These are phyloP conservation scores for Aspergillus sparsus DNA, from an alignment of 495 filamentous ascomycete genomes.

Conservation along the genomic window DNA sequence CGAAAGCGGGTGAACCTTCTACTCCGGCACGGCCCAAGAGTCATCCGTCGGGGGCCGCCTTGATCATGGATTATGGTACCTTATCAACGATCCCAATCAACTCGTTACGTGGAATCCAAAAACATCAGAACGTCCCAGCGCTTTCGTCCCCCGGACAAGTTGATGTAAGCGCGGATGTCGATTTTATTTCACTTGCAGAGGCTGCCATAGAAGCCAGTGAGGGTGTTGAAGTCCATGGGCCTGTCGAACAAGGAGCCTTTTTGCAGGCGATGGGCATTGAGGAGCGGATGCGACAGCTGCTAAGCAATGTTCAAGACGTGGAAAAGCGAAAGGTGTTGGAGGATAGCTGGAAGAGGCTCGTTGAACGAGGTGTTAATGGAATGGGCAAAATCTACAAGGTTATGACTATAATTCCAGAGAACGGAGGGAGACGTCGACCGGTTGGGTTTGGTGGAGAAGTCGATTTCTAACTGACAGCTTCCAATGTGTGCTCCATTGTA, in stretches of 20 bases:
- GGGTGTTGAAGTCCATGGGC: constrained; percentile 88
- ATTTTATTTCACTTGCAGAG: constrained; percentile 84
- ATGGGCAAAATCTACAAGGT: constrained; percentile 97
- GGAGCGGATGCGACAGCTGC: constrained; percentile 71
- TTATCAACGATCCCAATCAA: constrained; percentile 74
- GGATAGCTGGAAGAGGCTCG: constrained; percentile 71
- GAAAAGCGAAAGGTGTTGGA: constrained; percentile 63
- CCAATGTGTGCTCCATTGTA: not conserved
- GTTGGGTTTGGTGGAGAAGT: constrained; percentile 84
- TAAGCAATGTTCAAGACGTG: constrained; percentile 50
- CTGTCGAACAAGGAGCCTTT: constrained; percentile 82
- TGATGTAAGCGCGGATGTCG: constrained; percentile 88
- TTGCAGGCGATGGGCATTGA: constrained; percentile 75
- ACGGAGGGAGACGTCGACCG: constrained; percentile 67
- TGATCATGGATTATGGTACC: constrained; percentile 95
- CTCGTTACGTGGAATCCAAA: constrained; percentile 81
- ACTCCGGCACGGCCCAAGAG: constrained; percentile 45
- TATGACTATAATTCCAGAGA: constrained; percentile 85
- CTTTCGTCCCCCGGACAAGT: constrained; percentile 76
- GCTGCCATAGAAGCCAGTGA: constrained; percentile 70
- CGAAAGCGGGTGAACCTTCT: constrained; percentile 16
- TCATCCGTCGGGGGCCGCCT: constrained; percentile 72
- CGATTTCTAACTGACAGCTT: not conserved
- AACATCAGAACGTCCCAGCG: constrained; percentile 71
- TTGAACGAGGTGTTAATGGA: constrained; percentile 73